Conservation (phyloP, 345 rosid species). For the Aquilaria malaccensis region DNA sequence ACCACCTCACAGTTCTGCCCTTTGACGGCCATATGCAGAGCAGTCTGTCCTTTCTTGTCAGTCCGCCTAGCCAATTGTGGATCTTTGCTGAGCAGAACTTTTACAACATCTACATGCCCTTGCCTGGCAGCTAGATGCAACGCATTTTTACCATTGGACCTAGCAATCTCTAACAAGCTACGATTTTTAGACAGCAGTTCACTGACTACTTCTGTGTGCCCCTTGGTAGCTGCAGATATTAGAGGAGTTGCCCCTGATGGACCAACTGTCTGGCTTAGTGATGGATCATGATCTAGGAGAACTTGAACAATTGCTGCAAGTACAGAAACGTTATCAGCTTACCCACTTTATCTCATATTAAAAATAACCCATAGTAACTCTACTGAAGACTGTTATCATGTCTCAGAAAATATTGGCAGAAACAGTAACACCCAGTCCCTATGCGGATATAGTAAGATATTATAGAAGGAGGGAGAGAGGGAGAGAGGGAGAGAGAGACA, state of each 20-base stretch:
- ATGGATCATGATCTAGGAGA: slow-evolving; percentile 73
- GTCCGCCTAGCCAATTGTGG: slow-evolving; percentile 81
- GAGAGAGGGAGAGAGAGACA: no score
- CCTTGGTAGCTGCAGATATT: slow-evolving; percentile 82
- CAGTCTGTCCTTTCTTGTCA: slow-evolving; percentile 95
- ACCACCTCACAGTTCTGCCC: slow-evolving; percentile 91
- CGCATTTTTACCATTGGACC: slow-evolving; percentile 85
- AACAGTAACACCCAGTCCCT: no score
- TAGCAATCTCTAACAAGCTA: slow-evolving; percentile 60
- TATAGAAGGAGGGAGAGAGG: no score
- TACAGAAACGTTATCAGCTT: slow-evolving; percentile 13
- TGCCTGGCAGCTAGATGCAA: slow-evolving; percentile 89
- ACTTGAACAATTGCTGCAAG: slow-evolving; percentile 83
- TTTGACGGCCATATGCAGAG: slow-evolving; percentile 94
- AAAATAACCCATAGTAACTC: background rate
- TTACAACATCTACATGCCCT: slow-evolving; percentile 74
- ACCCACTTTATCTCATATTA: background rate
- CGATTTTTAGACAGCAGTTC: slow-evolving; percentile 75
- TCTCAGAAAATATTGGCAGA: no score
- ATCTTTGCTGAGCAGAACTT: slow-evolving; percentile 70
- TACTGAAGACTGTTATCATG: no score
- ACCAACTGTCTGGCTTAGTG: slow-evolving; percentile 61
- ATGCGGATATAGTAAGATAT: no score
- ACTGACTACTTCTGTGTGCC: slow-evolving; percentile 80
- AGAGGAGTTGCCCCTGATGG: slow-evolving; percentile 91